These are phyloP conservation scores for Nyctanthes arbortristis DNA, from an alignment of 257 asterid species.

Conservation along the genomic window DNA sequence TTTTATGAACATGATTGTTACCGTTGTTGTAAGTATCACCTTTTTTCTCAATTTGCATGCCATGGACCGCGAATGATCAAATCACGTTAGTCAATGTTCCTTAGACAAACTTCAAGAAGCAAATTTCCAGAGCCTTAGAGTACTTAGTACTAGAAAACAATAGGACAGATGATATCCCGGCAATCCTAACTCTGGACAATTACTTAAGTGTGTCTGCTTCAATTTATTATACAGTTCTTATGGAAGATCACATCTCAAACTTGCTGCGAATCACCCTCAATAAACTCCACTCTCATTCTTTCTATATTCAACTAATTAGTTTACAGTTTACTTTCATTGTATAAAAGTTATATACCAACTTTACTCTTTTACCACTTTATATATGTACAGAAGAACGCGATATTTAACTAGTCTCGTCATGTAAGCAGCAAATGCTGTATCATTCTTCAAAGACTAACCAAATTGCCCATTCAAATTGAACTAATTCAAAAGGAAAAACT, in stretches of 20 bases:
- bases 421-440: neutral
- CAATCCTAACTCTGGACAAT: neutral
- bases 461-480: neutral
- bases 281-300: neutral
- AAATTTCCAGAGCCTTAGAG: neutral
- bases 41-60: slow-evolving; percentile 13
- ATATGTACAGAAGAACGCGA: neutral
- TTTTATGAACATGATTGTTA: slow-evolving; percentile 4
- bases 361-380: neutral
- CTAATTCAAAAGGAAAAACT: neutral
- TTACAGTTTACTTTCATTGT: neutral
- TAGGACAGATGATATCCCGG: neutral
- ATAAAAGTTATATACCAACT: neutral
- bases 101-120: neutral
- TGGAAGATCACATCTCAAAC: neutral
- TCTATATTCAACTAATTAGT: neutral
- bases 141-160: neutral
- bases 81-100: slow-evolving; percentile 4
- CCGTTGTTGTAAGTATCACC: slow-evolving; percentile 3
- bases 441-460: slow-evolving; percentile 10
- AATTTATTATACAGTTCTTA: too few species aligned
- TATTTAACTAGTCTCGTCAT: neutral
- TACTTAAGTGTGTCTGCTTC: neutral
- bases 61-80: neutral
- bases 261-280: too few species aligned